Base-by-base conservation (phyloP, 2,329 filamentous ascomycete species). In the Aspergillus cejpii region DNA sequence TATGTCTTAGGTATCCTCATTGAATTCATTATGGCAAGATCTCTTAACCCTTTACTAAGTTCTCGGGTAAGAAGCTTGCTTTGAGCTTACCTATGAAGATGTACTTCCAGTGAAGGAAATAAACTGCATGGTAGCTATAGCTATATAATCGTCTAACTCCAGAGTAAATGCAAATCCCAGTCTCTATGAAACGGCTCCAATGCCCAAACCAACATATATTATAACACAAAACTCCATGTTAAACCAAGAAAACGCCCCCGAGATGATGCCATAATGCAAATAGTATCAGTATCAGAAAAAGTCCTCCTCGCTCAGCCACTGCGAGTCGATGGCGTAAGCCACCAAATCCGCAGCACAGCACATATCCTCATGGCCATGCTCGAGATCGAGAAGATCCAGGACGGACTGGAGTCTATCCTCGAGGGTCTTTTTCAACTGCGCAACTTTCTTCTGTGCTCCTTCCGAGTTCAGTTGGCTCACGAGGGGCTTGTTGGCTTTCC, bases 301-400 rank as follows among this genome's bases (percentile, higher is more conserved):
- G 42, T 71, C 66, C 14, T 58, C 49, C 47, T 68, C 65, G 2
- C 51, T 55, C 41, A 71, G 45, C 68, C 68, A 71, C 31, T 64
- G 57, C 17, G 63, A 64, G 39, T 69, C 67, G 55, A 71, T 69
- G 6, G 67, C 68, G 47, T 68, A 69, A 8, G 68, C 67, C 5
- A 71, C 66, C 29, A 71, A 46, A 52, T 70, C 68, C 8, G 67
- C 67, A 1, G 68, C 65, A 55, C 67, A 70, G 37, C 63, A 68
- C 61, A 71, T 66, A 24, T 67, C 64, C 34, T 68, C 63, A 41
- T 65, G 60, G 5, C 67, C 65, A 21, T 63, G 46, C 37, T 69
- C 61, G 5, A 69, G 45, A 49, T 69, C 60, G 21, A 71, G 49
- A 21, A 71, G 59, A 14, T 61, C 57, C 14, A 67, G 51, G 19